A percentile compares a stretch with the other conserved stretches of the same genome.
Evolutionary conservation across 2,329 filamentous ascomycete genomes (phyloP).

Genomic region (Aplosporella prunicola): DNA sequence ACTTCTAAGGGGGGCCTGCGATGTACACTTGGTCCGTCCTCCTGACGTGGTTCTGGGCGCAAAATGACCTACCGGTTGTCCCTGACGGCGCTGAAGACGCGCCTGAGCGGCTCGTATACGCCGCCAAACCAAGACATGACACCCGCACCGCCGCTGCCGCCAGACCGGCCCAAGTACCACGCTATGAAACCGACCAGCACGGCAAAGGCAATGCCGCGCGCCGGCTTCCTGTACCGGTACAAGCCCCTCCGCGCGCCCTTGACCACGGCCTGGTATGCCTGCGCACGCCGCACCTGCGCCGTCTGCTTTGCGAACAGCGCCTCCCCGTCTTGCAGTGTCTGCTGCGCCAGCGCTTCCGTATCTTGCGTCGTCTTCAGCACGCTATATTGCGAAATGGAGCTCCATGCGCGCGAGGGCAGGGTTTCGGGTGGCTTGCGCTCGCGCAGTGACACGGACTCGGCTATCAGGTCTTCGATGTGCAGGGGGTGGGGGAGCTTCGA

Average conservation of each 20-base stretch:
- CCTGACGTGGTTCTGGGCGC: too few species aligned
- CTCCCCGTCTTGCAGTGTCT: slow-evolving; percentile 58
- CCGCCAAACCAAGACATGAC: background rate
- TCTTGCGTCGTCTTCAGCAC: slow-evolving; percentile 74
- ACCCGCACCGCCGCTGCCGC: slow-evolving; percentile 2
- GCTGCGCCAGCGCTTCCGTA: slow-evolving; percentile 38
- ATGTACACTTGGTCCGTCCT: too few species aligned
- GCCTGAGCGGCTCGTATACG: too few species aligned
- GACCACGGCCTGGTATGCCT: slow-evolving; percentile 45
- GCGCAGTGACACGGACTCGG: slow-evolving; percentile 55
- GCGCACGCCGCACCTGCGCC: slow-evolving; percentile 57
- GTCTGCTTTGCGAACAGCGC: slow-evolving; percentile 62
- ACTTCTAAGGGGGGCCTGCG: too few species aligned
- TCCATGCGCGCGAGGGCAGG: slow-evolving; percentile 58
- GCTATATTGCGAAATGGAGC: slow-evolving; percentile 60
- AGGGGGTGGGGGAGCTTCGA: slow-evolving; percentile 73
- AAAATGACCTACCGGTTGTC: too few species aligned
- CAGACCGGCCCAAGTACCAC: slow-evolving; percentile 22
- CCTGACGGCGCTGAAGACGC: too few species aligned
- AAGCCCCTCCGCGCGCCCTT: slow-evolving; percentile 32
- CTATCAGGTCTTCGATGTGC: slow-evolving; percentile 69
- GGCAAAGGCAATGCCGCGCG: slow-evolving; percentile 47
- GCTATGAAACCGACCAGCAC: slow-evolving; percentile 27
- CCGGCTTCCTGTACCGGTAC: slow-evolving; percentile 58
- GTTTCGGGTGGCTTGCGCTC: slow-evolving; percentile 59